phyloP scores from a whole-genome alignment of 108 stramenopile genomes.

The Fistulifera pelliculosa region DNA sequence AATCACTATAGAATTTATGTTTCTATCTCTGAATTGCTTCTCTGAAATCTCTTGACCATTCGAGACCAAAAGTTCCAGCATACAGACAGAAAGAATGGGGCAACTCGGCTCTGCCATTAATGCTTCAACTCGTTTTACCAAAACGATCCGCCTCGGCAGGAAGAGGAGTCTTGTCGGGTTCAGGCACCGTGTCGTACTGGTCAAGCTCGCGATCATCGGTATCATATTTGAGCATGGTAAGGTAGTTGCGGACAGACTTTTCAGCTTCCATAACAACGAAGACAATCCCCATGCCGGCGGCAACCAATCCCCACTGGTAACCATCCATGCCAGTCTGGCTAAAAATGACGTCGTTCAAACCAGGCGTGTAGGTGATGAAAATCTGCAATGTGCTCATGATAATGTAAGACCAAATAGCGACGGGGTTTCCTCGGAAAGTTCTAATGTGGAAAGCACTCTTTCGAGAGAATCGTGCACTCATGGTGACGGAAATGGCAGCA shows the following conservation, averaged over 20 bases:
- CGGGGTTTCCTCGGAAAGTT: conserved; percentile 54
- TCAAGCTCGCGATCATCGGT: conserved; percentile 46
- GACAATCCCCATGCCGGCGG: conserved; percentile 35
- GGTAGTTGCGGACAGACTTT: conserved; percentile 63
- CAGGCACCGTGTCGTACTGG: conserved; percentile 10
- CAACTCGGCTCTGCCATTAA: too few relatives aligned
- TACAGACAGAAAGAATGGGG: too few relatives aligned
- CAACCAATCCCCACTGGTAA: conserved; percentile 48
- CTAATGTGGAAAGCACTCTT: conserved; percentile 41
- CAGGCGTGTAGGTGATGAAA: conserved; percentile 68
- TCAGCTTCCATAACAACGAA: conserved; percentile 76
- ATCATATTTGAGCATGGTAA: conserved; percentile 58
- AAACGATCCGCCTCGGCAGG: conserved; percentile 2
- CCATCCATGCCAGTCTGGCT: conserved; percentile 65
- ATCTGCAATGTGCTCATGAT: conserved; percentile 52
- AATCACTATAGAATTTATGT: too few relatives aligned
- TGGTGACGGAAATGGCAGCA: conserved; percentile 66
- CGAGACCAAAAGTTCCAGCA: too few relatives aligned
- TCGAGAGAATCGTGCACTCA: conserved; percentile 73
- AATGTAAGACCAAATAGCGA: conserved; percentile 35
- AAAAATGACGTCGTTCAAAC: conserved; percentile 63
- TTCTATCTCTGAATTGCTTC: too few relatives aligned
- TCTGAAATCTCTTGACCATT: too few relatives aligned
- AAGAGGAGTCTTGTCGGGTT: not conserved
- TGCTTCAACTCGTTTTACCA: conserved; percentile 3